A percentile compares a stretch with the other conserved stretches of the same genome.
phyloP scores from a whole-genome alignment of 2,329 filamentous ascomycete genomes.

The Alternaria incomplexa region DNA sequence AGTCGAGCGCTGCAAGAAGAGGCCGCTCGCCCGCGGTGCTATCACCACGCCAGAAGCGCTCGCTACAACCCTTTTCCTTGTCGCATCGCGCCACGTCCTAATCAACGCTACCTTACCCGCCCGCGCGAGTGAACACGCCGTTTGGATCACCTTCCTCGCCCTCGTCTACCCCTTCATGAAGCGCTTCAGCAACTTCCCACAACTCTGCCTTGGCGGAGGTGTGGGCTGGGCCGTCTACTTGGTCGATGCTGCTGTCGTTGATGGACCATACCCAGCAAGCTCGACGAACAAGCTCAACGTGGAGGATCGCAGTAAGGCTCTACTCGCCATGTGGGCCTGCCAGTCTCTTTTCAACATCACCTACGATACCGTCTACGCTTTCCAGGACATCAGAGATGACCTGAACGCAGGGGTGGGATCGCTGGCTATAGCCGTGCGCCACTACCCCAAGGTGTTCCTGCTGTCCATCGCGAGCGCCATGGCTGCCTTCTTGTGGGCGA shows the following conservation, averaged over 20 bases:
- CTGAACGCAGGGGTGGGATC: constrained; percentile 40
- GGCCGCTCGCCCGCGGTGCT: constrained; percentile 53
- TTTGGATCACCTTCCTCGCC: constrained; percentile 53
- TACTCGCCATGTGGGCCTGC: constrained; percentile 1
- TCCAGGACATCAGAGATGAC: constrained; percentile 47
- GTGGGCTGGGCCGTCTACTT: constrained; percentile 11
- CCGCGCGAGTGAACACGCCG: constrained; percentile 36
- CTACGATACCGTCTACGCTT: constrained; percentile 48
- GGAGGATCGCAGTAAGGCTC: constrained; percentile 3
- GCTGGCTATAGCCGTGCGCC: constrained; percentile 21
- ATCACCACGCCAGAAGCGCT: constrained; percentile 49
- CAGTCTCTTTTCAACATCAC: constrained; percentile 8
- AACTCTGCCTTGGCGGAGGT: constrained; percentile 57
- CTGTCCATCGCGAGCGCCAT: constrained; percentile 5
- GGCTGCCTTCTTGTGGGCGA: constrained; percentile 5
- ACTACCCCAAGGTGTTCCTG: constrained; percentile 1
- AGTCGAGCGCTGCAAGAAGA: constrained; percentile 29
- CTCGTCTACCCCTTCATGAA: constrained; percentile 60
- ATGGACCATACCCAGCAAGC: background rate
- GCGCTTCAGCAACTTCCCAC: constrained; percentile 60
- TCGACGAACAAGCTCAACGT: background rate
- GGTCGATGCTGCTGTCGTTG: constrained; percentile 4
- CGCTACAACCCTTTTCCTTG: constrained; percentile 1
- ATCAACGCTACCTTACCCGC: background rate
- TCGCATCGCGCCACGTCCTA: background rate